Percentiles rank a stretch among this genome's conserved stretches.
These are phyloP conservation scores for Syncephalastrum sp. DNA, from an alignment of 371 early-diverging fungal genomes.

Conservation along the genomic window DNA sequence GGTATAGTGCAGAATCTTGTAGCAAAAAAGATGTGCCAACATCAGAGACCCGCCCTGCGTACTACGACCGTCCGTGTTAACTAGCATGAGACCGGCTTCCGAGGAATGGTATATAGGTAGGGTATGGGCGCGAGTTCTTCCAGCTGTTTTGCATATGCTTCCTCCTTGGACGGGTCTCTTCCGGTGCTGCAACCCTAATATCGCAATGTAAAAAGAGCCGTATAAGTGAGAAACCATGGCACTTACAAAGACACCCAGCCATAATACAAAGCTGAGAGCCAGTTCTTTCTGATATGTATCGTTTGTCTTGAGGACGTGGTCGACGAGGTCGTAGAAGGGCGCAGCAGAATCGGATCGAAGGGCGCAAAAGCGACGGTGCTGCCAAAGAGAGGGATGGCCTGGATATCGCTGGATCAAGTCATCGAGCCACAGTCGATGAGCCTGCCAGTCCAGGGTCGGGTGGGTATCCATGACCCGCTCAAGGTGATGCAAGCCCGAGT, in stretches of 20 bases:
- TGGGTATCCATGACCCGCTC: slow-evolving; percentile 36
- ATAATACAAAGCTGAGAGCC: slow-evolving; percentile 35
- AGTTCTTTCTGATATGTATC: slow-evolving; percentile 13
- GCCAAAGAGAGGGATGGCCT: slow-evolving; percentile 62
- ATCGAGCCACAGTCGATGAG: slow-evolving; percentile 35
- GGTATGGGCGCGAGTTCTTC: slow-evolving; percentile 1
- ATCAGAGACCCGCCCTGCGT: no score
- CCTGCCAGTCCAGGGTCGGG: background rate
- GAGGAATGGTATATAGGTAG: no score
- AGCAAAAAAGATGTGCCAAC: no score
- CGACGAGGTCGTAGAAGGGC: slow-evolving; percentile 19
- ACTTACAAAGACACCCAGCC: slow-evolving; percentile 30
- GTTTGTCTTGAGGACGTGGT: slow-evolving; percentile 9
- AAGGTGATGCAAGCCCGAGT: slow-evolving; percentile 55
- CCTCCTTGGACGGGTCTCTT: background rate
- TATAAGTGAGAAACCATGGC: background rate
- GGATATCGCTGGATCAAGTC: slow-evolving; percentile 44
- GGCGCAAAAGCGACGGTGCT: slow-evolving; percentile 51
- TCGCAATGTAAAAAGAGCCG: background rate
- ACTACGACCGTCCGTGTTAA: no score
- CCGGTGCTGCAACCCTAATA: background rate
- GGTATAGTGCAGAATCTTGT: no score
- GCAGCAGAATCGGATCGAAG: slow-evolving; percentile 1
- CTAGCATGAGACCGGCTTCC: no score
- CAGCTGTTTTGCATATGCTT: background rate